Conservation (phyloP, 164 flowering plant genomes). For the Stephania japonica region DNA sequence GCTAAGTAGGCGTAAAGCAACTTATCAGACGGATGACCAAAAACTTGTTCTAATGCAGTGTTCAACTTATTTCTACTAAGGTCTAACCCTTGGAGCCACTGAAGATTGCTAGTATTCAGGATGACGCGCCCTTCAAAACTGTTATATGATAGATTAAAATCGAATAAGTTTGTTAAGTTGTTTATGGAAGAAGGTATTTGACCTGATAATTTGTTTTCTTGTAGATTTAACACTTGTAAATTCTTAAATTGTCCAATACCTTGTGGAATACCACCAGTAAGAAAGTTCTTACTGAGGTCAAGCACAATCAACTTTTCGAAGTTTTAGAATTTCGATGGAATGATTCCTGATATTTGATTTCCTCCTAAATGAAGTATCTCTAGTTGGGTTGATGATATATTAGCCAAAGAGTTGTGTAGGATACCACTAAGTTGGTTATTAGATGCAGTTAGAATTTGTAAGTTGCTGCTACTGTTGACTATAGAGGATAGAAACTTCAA, state of each 20-base stretch:
- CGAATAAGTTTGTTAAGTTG: neutral
- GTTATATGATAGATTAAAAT: neutral
- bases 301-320: too few species aligned
- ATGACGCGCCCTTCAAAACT: neutral
- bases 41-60: neutral
- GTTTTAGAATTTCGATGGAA: too few species aligned
- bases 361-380: too few species aligned
- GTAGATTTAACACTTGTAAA: neutral
- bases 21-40: neutral
- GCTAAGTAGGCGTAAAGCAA: neutral
- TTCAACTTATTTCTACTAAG: neutral
- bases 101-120: neutral
- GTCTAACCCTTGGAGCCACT: neutral
- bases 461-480: too few species aligned
- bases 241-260: neutral
- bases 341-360: too few species aligned
- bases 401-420: too few species aligned
- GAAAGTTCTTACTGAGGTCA: too few species aligned
- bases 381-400: too few species aligned
- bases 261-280: too few species aligned
- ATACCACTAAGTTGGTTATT: too few species aligned
- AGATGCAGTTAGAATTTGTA: too few species aligned
- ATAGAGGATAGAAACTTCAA: too few species aligned
- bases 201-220: neutral
- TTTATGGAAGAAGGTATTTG: conserved; percentile 2